Evolutionary conservation across 2,329 filamentous ascomycete genomes (phyloP).

Genomic region (Hypoxylon sp.): DNA sequence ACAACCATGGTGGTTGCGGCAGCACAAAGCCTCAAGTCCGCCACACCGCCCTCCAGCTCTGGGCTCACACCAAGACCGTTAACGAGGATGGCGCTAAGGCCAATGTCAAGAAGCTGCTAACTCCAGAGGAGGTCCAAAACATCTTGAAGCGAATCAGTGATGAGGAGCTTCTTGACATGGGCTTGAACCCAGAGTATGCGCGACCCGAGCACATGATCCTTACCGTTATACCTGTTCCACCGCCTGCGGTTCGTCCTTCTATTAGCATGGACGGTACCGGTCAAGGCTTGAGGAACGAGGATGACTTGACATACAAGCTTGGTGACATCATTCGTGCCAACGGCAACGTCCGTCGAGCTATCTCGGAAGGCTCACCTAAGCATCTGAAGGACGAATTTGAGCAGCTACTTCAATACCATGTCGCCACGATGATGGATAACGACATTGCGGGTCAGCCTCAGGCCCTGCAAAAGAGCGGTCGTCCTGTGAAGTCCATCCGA

Average conservation of each 20-base stretch:
- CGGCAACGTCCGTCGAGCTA: slow-evolving; percentile 89
- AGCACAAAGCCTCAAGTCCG: slow-evolving; percentile 89
- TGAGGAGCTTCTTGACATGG: slow-evolving; percentile 84
- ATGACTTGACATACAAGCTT: slow-evolving; percentile 99
- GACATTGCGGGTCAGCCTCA: slow-evolving; percentile 96
- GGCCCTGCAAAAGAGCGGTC: slow-evolving; percentile 94
- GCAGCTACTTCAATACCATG: slow-evolving; percentile 92
- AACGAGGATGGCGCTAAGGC: slow-evolving; percentile 77
- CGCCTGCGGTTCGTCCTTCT: slow-evolving; percentile 93
- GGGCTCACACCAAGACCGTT: slow-evolving; percentile 77
- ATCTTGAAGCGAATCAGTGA: slow-evolving; percentile 88
- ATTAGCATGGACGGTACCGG: slow-evolving; percentile 96
- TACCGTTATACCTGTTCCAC: slow-evolving; percentile 92
- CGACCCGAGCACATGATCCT: slow-evolving; percentile 98
- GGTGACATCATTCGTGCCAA: slow-evolving; percentile 99
- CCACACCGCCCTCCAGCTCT: slow-evolving; percentile 84
- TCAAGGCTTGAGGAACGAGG: slow-evolving; percentile 91
- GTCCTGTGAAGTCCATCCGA: slow-evolving; percentile 95
- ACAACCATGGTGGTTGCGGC: slow-evolving; percentile 89
- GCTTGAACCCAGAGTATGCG: slow-evolving; percentile 92
- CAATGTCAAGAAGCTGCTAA: slow-evolving; percentile 83
- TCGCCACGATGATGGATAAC: slow-evolving; percentile 99
- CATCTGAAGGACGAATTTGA: slow-evolving; percentile 94
- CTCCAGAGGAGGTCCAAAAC: slow-evolving; percentile 82
- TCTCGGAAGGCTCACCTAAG: slow-evolving; percentile 88